A percentile compares a stretch with the other conserved stretches of the same genome.
Conservation (phyloP, 768 basidiomycete species). For the Mycena vitilis region DNA sequence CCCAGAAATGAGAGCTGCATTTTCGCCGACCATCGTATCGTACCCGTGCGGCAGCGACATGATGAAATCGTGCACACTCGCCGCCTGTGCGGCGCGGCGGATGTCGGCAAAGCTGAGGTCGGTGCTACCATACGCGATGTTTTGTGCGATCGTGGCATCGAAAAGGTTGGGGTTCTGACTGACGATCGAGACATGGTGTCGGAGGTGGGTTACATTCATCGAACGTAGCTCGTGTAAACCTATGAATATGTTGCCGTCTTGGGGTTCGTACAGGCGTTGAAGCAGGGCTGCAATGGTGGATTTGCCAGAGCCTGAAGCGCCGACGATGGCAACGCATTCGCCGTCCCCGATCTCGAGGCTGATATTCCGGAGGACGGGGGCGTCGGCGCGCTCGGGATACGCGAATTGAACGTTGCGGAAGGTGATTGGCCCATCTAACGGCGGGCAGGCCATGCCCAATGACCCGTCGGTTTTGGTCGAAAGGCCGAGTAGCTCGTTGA, state of each 20-base stretch:
- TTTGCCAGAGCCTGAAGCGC: conserved; percentile 87
- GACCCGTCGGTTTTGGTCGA: conserved; percentile 77
- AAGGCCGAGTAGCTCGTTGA: conserved; percentile 75
- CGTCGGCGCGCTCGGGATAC: conserved; percentile 85
- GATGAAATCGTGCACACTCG: conserved; percentile 84
- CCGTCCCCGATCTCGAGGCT: conserved; percentile 74
- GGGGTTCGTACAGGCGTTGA: conserved; percentile 84
- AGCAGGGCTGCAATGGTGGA: conserved; percentile 83
- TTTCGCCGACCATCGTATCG: conserved; percentile 84
- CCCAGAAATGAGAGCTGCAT: conserved; percentile 80
- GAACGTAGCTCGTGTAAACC: conserved; percentile 59
- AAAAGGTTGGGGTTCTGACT: conserved; percentile 84
- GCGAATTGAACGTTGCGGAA: conserved; percentile 84
- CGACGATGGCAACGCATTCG: conserved; percentile 85
- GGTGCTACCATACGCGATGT: conserved; percentile 78
- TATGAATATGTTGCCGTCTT: conserved; percentile 65
- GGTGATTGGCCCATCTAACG: conserved; percentile 72
- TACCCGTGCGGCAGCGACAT: conserved; percentile 77
- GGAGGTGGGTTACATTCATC: conserved; percentile 73
- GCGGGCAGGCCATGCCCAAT: conserved; percentile 72
- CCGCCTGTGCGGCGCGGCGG: conserved; percentile 70
- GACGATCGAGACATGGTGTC: conserved; percentile 81
- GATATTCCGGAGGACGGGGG: conserved; percentile 76
- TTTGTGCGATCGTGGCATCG: conserved; percentile 79
- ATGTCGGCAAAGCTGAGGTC: conserved; percentile 62